phyloP scores from a whole-genome alignment of 2,329 filamentous ascomycete species.

The Curvularia lunata region DNA sequence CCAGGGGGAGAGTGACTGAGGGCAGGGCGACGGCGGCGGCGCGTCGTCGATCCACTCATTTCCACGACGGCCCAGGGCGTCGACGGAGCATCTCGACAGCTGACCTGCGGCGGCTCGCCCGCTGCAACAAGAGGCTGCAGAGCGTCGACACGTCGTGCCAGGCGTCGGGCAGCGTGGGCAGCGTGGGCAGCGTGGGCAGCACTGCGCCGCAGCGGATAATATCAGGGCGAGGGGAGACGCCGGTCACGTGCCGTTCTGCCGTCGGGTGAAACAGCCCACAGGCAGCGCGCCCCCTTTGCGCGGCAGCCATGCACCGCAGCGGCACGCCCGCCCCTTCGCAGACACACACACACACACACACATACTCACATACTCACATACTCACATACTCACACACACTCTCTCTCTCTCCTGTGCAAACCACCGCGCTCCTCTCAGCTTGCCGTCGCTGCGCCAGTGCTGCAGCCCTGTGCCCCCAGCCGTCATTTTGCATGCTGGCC shows the following conservation, averaged over 20 bases:
- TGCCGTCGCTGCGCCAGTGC: too few species aligned
- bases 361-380: too few species aligned
- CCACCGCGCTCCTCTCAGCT: too few species aligned
- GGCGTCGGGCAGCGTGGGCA: too few species aligned
- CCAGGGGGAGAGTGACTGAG: not conserved
- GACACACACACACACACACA: too few species aligned
- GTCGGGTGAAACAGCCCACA: slow-evolving; percentile 18
- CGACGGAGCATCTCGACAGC: slow-evolving; percentile 4
- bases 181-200: too few species aligned
- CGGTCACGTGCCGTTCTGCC: slow-evolving; percentile 13
- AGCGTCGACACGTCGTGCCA: too few species aligned
- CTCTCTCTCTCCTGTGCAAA: too few species aligned
- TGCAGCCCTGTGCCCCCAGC: slow-evolving; percentile 10
- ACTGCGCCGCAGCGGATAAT: too few species aligned
- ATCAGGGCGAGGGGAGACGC: too few species aligned
- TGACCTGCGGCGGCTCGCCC: slow-evolving; percentile 2
- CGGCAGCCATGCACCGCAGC: slow-evolving; percentile 2
- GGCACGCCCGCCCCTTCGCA: too few species aligned
- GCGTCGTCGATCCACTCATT: slow-evolving; percentile 16
- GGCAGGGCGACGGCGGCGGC: not conserved
- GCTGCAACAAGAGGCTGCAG: not conserved
- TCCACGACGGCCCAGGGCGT: slow-evolving; percentile 6
- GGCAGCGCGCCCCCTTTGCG: slow-evolving; percentile 29
- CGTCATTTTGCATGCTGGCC: slow-evolving; percentile 7
- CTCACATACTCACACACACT: too few species aligned